A percentile compares a stretch with the other conserved stretches of the same genome.
Conservation (phyloP, 1,139 yeast species). For the Geotrichum klebahnii region DNA sequence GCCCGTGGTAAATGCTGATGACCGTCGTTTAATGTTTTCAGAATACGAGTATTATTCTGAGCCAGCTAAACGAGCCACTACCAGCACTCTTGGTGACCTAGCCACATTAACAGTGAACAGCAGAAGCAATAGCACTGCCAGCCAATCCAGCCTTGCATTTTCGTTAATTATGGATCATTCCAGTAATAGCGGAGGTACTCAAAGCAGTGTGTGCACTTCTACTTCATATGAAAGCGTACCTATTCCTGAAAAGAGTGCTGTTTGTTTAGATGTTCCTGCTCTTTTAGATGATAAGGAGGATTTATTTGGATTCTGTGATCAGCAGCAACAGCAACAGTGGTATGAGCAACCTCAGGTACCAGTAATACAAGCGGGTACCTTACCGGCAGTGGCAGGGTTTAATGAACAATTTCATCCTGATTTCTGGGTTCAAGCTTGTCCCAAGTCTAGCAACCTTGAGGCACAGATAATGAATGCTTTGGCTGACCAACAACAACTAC, state of each 20-base stretch:
- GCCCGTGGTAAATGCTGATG: not conserved
- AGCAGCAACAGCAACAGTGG: not conserved
- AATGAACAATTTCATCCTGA: constrained; percentile 34
- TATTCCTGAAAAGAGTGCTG: constrained; percentile 14
- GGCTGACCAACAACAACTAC: too few species aligned
- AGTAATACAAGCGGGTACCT: too few species aligned
- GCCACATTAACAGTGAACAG: constrained; percentile 6
- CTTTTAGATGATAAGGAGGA: not conserved
- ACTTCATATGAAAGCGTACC: constrained; percentile 11
- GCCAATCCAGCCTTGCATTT: not conserved
- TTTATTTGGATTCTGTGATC: not conserved
- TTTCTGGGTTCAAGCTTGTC: constrained; percentile 32
- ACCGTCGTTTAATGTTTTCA: constrained; percentile 2
- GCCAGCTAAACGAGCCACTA: too few species aligned
- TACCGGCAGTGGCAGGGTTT: constrained; percentile 34
- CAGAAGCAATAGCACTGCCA: constrained; percentile 3
- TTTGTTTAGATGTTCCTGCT: constrained; percentile 15
- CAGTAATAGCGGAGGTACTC: not conserved
- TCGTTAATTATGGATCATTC: not conserved
- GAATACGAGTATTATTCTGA: constrained; percentile 5
- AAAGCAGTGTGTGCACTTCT: constrained; percentile 2
- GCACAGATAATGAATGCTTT: constrained; percentile 29
- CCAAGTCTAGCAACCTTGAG: constrained; percentile 28
- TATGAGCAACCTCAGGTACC: too few species aligned
- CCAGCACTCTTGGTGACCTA: not conserved